These are phyloP conservation scores for Pseudogymnoascus sp. DNA, from an alignment of 2,329 filamentous ascomycete species.

Conservation along the genomic window DNA sequence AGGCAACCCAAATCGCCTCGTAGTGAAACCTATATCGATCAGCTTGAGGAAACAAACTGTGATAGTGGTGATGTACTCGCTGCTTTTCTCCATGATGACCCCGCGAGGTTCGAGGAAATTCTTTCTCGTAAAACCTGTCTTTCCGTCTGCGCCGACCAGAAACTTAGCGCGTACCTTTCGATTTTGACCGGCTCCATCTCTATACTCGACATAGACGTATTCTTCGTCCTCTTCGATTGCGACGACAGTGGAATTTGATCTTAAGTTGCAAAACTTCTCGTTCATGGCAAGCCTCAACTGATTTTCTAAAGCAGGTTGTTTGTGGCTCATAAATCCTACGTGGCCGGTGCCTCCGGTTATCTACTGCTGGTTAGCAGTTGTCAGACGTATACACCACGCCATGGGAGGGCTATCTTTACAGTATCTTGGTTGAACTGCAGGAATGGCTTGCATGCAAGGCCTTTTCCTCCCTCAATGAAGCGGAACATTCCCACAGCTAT, in stretches of 20 bases:
- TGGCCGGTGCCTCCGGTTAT: slow-evolving; percentile 27
- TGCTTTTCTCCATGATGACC: slow-evolving; percentile 31
- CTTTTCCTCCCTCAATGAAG: slow-evolving; percentile 24
- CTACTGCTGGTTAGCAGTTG: slow-evolving; percentile 1
- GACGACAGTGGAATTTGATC: background rate
- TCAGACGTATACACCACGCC: background rate
- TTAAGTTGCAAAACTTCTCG: background rate
- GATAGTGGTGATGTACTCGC: background rate
- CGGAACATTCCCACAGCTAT: slow-evolving; percentile 13
- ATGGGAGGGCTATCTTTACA: background rate
- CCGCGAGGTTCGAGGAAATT: slow-evolving; percentile 25
- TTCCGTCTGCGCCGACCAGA: slow-evolving; percentile 18
- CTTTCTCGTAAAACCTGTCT: slow-evolving; percentile 16
- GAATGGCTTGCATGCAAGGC: slow-evolving; percentile 21
- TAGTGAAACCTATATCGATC: slow-evolving; percentile 14
- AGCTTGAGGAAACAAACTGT: background rate
- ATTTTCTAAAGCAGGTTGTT: slow-evolving; percentile 27
- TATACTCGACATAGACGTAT: slow-evolving; percentile 8
- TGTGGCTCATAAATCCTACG: slow-evolving; percentile 27
- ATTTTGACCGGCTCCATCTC: background rate
- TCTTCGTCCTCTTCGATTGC: slow-evolving; percentile 11
- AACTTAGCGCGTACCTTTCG: slow-evolving; percentile 8
- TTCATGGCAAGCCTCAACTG: background rate
- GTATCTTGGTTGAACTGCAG: slow-evolving; percentile 23
- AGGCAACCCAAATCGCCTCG: slow-evolving; percentile 27